Evolutionary conservation across 1,284 basidiomycete genomes (phyloP).

Genomic region (Waitea zeae): DNA sequence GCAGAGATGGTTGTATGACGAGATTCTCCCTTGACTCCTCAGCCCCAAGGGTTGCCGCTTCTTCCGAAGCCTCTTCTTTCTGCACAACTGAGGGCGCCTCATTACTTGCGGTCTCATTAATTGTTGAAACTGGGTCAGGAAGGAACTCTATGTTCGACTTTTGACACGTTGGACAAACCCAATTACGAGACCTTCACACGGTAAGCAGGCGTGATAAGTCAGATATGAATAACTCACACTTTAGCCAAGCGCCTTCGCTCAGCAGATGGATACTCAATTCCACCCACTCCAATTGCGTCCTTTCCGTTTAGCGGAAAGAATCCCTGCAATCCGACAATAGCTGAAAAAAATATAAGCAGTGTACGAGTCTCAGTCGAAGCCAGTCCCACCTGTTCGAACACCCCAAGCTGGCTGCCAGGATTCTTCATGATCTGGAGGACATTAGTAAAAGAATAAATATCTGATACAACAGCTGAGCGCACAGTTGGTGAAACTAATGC

Average conservation of each 20-base stretch:
- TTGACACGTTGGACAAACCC: constrained; percentile 67
- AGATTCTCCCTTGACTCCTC: background rate
- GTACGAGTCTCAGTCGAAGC: constrained; percentile 5
- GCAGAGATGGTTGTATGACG: background rate
- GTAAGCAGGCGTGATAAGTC: constrained; percentile 6
- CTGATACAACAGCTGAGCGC: constrained; percentile 11
- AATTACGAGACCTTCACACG: constrained; percentile 52
- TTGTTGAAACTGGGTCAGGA: constrained; percentile 9
- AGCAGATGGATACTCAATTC: constrained; percentile 62
- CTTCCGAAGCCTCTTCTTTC: too few relatives aligned
- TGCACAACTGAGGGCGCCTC: too few relatives aligned
- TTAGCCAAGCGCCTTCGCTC: constrained; percentile 73
- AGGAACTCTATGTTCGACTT: constrained; percentile 50
- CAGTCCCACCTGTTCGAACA: constrained; percentile 67
- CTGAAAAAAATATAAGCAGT: constrained; percentile 19
- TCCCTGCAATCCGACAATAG: constrained; percentile 79
- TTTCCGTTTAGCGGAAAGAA: constrained; percentile 86
- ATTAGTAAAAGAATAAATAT: background rate
- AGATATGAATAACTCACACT: constrained; percentile 30
- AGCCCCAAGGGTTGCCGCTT: background rate
- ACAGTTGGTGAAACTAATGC: constrained; percentile 87
- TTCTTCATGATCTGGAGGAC: constrained; percentile 58
- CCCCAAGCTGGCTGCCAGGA: constrained; percentile 98
- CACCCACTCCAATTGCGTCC: constrained; percentile 80
- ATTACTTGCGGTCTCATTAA: background rate